These are phyloP conservation scores for Tilletia horrida DNA, from an alignment of 1,284 basidiomycete species.

Conservation along the genomic window DNA sequence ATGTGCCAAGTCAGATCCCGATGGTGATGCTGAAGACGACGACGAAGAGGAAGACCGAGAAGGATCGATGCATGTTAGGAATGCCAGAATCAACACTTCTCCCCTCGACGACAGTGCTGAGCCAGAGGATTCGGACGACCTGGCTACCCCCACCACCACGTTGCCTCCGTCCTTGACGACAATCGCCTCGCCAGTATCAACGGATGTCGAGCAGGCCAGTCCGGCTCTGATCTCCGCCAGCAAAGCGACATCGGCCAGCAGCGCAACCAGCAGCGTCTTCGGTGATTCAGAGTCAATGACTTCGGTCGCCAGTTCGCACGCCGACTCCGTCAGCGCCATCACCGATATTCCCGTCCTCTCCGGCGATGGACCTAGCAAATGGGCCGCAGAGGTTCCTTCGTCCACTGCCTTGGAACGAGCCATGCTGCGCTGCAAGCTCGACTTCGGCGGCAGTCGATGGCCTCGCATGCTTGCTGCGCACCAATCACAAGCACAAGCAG, in stretches of 20 bases:
- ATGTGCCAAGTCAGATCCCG: background rate
- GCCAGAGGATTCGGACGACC: too few relatives aligned
- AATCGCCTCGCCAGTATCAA: too few relatives aligned
- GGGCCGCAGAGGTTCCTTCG: background rate
- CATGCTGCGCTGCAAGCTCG: slow-evolving; percentile 13
- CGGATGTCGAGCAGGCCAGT: background rate
- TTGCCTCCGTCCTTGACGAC: too few relatives aligned
- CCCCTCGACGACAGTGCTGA: too few relatives aligned
- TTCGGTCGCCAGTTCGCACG: background rate
- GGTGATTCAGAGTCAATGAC: background rate
- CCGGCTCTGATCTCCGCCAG: background rate
- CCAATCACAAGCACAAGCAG: too few relatives aligned
- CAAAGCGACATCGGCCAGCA: slow-evolving; percentile 3
- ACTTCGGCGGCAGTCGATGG: slow-evolving; percentile 2
- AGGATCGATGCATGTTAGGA: too few relatives aligned
- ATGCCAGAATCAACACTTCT: too few relatives aligned
- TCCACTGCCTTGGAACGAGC: slow-evolving; percentile 2
- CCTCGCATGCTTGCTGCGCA: too few relatives aligned
- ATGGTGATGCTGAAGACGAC: background rate
- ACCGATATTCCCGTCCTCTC: background rate
- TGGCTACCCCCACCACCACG: too few relatives aligned
- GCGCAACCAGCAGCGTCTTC: slow-evolving; percentile 10
- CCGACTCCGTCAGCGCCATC: background rate
- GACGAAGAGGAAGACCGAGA: background rate
- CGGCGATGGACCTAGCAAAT: background rate